Evolutionary conservation across 495 filamentous ascomycete species (phyloP), one percentile per base, ranked within the genome.

Genomic region (Aspergillus nanangensis): DNA sequence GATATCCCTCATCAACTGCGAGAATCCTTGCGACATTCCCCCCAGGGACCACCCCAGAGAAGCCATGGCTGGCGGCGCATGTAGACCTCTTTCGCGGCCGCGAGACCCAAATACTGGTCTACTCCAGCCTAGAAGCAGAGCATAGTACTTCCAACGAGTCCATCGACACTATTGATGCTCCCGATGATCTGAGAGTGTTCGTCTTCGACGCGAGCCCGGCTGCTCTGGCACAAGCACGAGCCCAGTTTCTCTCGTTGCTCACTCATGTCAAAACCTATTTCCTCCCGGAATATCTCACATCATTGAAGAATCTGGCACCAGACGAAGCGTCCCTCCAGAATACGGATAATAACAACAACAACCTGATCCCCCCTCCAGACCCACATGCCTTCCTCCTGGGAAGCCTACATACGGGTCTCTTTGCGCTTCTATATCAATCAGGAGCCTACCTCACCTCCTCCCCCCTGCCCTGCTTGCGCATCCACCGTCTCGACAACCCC

Each of bases 31-130:
- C 62, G 18, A 71, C 69, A 18, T 68, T 66, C 41, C 48, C 52
- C 5, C 7, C 31, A n/a, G 33, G 9, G 22, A 22, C 15, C 8
- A 10, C 43, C 21, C 22, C 15, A 37, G 18, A 5, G 11, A 15
- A 44, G 3, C 65, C 64, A 14, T 72, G 62, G 65, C 70, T 77
- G 10, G 76, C 78, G 15, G 80, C 77, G 1, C 77, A 74, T 48
- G 63, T 82, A 13, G 80, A 87, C 58, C 63, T 83, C 20, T 70
- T 70, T 24, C 57, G 70, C 8, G 72, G 67, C 5, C 76, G 76
- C 0, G 78, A 85, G 50, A 86, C 82, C 15, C 75, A 85, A 51
- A 65, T 80, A 11, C 75, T 77, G 71, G 20, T 86, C 3, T 86
- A 79, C 50, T 72, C 65, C 22, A 80, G 77, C 15, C 51, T 79